Conservation (phyloP, 106 monocot genomes). For the Vanilla planifolia region DNA sequence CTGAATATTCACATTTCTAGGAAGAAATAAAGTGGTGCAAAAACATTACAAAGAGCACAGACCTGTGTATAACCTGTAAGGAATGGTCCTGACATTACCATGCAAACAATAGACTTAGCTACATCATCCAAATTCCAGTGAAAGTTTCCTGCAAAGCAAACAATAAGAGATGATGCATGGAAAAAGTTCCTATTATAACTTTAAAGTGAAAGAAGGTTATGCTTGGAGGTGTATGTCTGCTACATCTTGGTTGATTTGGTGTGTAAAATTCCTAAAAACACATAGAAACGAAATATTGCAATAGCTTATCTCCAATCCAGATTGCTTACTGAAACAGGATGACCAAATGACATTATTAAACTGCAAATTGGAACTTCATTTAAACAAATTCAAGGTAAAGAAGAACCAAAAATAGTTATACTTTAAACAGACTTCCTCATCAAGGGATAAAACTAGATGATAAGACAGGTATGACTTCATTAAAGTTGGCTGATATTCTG, state of each 20-base stretch:
- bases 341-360: no score
- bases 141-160: conserved; percentile 67
- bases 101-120: conserved; percentile 80
- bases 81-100: conserved; percentile 89
- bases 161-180: not conserved
- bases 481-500: no score
- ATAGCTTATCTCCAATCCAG: not conserved
- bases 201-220: not conserved
- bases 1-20: no score
- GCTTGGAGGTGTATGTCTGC: not conserved
- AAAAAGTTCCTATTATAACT: not conserved
- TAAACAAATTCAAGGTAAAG: no score
- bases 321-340: not conserved
- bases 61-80: conserved; percentile 92
- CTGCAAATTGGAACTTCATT: no score
- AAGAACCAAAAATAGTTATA: no score
- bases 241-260: not conserved
- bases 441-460: no score
- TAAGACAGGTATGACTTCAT: no score
- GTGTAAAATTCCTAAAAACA: not conserved
- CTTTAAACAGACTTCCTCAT: no score
- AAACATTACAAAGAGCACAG: not conserved
- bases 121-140: conserved; percentile 92
- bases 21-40: no score
- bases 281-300: not conserved